These are phyloP conservation scores for Chamaenerion angustifolium DNA, from an alignment of 345 rosid species.

Conservation along the genomic window DNA sequence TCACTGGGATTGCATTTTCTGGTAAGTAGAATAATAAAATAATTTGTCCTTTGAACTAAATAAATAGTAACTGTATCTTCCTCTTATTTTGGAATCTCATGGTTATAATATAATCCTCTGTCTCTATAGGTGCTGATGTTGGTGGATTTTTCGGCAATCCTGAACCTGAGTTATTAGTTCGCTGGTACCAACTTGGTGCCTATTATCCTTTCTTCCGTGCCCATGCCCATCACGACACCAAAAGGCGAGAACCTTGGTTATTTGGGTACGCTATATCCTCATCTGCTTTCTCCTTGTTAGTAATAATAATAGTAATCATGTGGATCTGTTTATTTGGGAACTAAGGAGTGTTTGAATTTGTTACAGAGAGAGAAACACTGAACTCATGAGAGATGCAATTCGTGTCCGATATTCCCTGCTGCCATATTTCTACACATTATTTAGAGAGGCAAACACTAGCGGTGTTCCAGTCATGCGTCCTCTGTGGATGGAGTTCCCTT, in stretches of 20 bases:
- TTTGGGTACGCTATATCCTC: constrained; percentile 50
- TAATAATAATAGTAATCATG: no score
- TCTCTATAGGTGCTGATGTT: constrained; percentile 71
- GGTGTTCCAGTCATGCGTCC: constrained; percentile 88
- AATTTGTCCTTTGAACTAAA: background rate
- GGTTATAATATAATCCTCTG: background rate
- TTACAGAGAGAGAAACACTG: constrained; percentile 65
- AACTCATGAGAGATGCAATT: constrained; percentile 83
- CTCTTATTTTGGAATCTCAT: background rate
- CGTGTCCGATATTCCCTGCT: constrained; percentile 73
- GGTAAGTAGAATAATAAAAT: constrained; percentile 26
- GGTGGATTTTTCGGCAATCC: constrained; percentile 99
- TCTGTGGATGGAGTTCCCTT: constrained; percentile 98
- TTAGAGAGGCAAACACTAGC: constrained; percentile 81
- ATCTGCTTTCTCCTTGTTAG: no score
- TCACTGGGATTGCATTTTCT: constrained; percentile 74
- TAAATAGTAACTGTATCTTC: background rate
- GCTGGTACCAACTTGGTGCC: constrained; percentile 99
- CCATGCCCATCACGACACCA: constrained; percentile 97
- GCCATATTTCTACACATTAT: constrained; percentile 87
- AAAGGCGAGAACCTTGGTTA: constrained; percentile 96
- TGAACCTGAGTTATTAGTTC: constrained; percentile 76
- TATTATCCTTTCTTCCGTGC: constrained; percentile 96
- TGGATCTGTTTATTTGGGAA: background rate
- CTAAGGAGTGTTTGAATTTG: background rate